Conservation (phyloP, 129 eudicot species). For the Escallonia herrerae region DNA sequence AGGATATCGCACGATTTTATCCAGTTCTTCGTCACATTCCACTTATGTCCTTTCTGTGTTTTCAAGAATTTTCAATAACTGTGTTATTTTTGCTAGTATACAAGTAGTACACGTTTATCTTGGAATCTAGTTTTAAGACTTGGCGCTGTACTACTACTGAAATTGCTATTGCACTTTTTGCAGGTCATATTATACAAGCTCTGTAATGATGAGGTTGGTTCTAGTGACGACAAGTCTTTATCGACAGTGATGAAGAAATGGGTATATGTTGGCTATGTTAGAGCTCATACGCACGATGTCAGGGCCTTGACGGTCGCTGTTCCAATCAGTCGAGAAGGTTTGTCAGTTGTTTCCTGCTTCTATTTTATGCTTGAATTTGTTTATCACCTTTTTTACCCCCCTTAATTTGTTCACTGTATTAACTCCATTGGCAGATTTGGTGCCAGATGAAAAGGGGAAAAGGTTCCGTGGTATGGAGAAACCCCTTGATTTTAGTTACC, state of each 20-base stretch:
- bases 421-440: slow-evolving; percentile 36
- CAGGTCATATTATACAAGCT: slow-evolving; percentile 81
- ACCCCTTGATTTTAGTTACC: slow-evolving; percentile 71
- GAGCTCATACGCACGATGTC: slow-evolving; percentile 92
- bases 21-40: no score
- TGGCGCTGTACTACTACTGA: neutral
- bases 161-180: neutral
- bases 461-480: slow-evolving; percentile 48
- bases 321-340: slow-evolving; percentile 85
- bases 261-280: slow-evolving; percentile 69
- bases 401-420: slow-evolving; percentile 5
- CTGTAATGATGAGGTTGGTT: slow-evolving; percentile 28
- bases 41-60: no score
- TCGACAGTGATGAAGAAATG: slow-evolving; percentile 48
- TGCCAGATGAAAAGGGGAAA: slow-evolving; percentile 49
- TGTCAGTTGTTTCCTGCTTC: neutral
- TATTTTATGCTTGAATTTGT: neutral
- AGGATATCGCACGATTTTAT: no score
- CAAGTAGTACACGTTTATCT: no score
- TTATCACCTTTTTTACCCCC: neutral
- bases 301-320: slow-evolving; percentile 78
- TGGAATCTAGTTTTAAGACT: no score
- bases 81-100: no score
- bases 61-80: no score
- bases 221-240: slow-evolving; percentile 18